Evolutionary conservation across 2,329 filamentous ascomycete genomes (phyloP).

Genomic region (Neurospora crassa): DNA sequence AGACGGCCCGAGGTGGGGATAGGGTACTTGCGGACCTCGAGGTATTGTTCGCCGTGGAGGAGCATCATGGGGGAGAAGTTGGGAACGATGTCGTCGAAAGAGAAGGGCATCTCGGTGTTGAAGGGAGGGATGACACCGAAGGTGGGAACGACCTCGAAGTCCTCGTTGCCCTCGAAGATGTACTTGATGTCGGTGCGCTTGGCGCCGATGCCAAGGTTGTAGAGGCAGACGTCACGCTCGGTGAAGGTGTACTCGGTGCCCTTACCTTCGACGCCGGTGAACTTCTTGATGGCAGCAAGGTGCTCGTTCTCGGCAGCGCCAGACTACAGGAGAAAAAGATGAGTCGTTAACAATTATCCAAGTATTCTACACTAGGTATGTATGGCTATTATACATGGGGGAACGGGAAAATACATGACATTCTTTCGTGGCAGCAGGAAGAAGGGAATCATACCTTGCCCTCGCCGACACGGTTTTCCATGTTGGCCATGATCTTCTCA

Average conservation of each 20-base stretch:
- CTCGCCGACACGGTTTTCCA: slow-evolving; percentile 61
- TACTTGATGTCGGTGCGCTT: slow-evolving; percentile 82
- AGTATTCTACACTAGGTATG: slow-evolving; percentile 16
- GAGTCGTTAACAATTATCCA: slow-evolving; percentile 12
- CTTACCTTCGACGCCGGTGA: slow-evolving; percentile 58
- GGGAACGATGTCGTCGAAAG: slow-evolving; percentile 72
- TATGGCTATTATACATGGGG: slow-evolving; percentile 16
- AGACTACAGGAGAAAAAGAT: slow-evolving; percentile 17
- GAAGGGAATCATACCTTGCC: slow-evolving; percentile 46
- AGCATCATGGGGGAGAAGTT: slow-evolving; percentile 99
- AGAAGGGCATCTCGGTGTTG: slow-evolving; percentile 71
- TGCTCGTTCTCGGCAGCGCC: slow-evolving; percentile 40
- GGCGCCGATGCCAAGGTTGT: slow-evolving; percentile 89
- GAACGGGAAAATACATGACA: slow-evolving; percentile 12
- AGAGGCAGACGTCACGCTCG: slow-evolving; percentile 84
- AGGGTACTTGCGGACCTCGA: slow-evolving; percentile 86
- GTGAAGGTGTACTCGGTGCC: slow-evolving; percentile 74
- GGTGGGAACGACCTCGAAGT: slow-evolving; percentile 92
- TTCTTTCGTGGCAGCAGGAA: slow-evolving; percentile 10
- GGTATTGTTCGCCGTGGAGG: slow-evolving; percentile 95
- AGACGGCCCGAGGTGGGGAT: slow-evolving; percentile 78
- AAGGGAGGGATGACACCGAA: slow-evolving; percentile 96
- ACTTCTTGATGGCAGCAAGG: slow-evolving; percentile 65
- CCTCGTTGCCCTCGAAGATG: slow-evolving; percentile 81
- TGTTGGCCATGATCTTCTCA: slow-evolving; percentile 70